Base-by-base conservation (phyloP, 345 rosid species). In the Citrus medica region DNA sequence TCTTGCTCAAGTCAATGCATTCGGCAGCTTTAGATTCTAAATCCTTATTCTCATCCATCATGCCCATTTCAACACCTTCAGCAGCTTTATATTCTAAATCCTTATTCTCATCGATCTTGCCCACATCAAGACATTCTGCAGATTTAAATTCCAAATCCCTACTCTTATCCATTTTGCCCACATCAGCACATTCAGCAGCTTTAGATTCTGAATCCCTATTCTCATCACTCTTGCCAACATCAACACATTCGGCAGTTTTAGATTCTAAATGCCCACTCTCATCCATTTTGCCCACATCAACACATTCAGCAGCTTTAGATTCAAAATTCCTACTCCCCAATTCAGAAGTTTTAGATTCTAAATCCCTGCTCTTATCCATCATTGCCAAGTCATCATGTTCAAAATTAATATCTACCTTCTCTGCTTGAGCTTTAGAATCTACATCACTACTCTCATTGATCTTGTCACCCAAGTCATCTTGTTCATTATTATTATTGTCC, bases 391-490 rank as follows among this genome's bases (percentile, higher is more conserved):
- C 65, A 72, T 76, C 56, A 67, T n/a, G 38, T 35, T 64, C 72
- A 17, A 72, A 33, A 13, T 38, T 71, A 56, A 75, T 58, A 58
- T 73, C 71, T 67, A 46, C 5, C 48, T 75, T 82, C 38, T 56
- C 73, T 37, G 25, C 84, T 64, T 64, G 60, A 59, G 27, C 80
- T 37, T 58, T 71, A 75, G 82, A 68, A 56, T 81, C 82, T 13
- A 60, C 13, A 12, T 58, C 53, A 58, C 28, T 74, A 53, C 56
- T 78, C 62, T 55, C 60, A 70, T 82, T 65, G 27, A 24, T 25
- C 9, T 37, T 46, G 25, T 35, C 75, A 37, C 59, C 17, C 12
- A 10, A 13, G 33, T 55, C 79, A 76, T 73, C 72, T 75, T 48
- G 70, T 32, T 48, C 76, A 38, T 65, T 58, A 77, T 78, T 80